A percentile compares a stretch with the other conserved stretches of the same genome.
phyloP scores from a whole-genome alignment of 2,329 filamentous ascomycete genomes.

The Fusarium abutilonis region DNA sequence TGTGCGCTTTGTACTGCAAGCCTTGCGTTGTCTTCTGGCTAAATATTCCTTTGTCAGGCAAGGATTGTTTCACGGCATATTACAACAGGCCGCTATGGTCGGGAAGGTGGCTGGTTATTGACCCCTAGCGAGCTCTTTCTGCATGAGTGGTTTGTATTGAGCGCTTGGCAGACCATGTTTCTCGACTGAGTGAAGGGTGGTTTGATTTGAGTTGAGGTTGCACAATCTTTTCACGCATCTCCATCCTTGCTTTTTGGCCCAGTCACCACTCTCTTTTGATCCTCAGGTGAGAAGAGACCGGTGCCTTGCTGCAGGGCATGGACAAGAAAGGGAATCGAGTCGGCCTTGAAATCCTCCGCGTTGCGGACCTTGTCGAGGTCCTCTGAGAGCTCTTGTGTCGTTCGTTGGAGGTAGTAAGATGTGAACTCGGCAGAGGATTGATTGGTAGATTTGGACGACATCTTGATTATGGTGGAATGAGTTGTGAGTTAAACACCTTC shows the following conservation, averaged over 20 bases:
- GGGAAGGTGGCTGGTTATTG: neutral
- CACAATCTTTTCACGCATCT: slow-evolving; percentile 17
- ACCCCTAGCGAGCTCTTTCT: neutral
- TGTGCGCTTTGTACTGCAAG: neutral
- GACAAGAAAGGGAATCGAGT: slow-evolving; percentile 72
- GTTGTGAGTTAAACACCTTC: neutral
- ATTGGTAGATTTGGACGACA: slow-evolving; percentile 34
- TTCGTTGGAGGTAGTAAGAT: slow-evolving; percentile 74
- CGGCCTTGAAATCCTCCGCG: slow-evolving; percentile 75
- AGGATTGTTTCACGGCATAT: no score
- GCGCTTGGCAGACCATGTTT: no score
- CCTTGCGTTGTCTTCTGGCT: neutral
- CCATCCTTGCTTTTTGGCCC: slow-evolving; percentile 27
- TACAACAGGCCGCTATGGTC: no score
- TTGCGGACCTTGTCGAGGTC: slow-evolving; percentile 76
- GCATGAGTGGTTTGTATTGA: neutral
- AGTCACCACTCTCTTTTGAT: slow-evolving; percentile 48
- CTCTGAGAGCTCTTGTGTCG: slow-evolving; percentile 76
- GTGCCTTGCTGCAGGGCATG: slow-evolving; percentile 75
- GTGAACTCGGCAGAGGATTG: slow-evolving; percentile 60
- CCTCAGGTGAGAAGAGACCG: slow-evolving; percentile 62
- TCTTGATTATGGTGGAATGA: neutral
- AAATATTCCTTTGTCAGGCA: neutral
- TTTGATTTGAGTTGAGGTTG: neutral
- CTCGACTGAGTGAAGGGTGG: neutral